Evolutionary conservation across 2,329 filamentous ascomycete species (phyloP).

Genomic region (Neoascochyta sp.): DNA sequence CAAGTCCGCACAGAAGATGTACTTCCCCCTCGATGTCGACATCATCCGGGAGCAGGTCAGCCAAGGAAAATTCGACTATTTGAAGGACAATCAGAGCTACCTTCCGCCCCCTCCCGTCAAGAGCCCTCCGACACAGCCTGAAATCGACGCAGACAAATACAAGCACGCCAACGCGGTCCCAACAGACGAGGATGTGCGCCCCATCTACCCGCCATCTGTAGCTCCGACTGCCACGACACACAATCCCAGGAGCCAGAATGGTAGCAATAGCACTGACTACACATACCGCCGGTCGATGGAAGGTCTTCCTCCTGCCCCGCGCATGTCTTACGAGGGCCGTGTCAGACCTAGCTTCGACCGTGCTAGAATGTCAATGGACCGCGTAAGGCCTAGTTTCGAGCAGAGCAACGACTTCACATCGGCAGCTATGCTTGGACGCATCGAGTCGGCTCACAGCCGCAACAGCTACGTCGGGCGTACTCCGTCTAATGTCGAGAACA

Average conservation of each 20-base stretch:
- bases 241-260: conserved; percentile 79
- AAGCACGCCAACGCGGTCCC: conserved; percentile 48
- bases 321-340: conserved; percentile 32
- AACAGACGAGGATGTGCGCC: conserved; percentile 77
- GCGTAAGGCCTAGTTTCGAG: conserved; percentile 78
- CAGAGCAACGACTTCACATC: conserved; percentile 87
- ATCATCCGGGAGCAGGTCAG: conserved; percentile 91
- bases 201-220: conserved; percentile 90
- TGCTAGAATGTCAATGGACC: conserved; percentile 81
- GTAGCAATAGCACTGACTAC: conserved; percentile 91
- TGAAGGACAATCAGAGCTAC: conserved; percentile 55
- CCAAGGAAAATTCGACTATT: conserved; percentile 74
- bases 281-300: conserved; percentile 51
- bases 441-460: conserved; percentile 62
- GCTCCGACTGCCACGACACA: conserved; percentile 65
- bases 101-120: conserved; percentile 44
- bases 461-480: conserved; percentile 19
- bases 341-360: conserved; percentile 83
- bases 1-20: conserved; percentile 90
- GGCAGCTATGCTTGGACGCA: conserved; percentile 75
- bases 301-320: conserved; percentile 24
- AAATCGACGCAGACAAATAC: conserved; percentile 44
- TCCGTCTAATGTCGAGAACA: too few species aligned
- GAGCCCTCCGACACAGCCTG: conserved; percentile 55
- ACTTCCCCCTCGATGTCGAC: conserved; percentile 86